phyloP scores from a whole-genome alignment of 768 basidiomycete species.

The Chlorophyllum brunneum region DNA sequence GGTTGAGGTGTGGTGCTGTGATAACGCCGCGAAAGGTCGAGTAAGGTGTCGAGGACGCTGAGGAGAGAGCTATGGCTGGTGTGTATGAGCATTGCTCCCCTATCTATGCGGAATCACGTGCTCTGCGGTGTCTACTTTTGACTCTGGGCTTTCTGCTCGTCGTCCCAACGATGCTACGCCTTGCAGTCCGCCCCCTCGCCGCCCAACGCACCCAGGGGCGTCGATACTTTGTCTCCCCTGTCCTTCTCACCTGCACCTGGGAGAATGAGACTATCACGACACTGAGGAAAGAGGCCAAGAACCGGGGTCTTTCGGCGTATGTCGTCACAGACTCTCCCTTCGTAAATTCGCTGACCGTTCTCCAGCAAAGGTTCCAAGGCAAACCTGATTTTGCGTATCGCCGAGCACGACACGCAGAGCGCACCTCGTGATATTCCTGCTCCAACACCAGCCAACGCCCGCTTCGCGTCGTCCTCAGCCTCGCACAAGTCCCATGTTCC shows the following conservation, averaged over 20 bases:
- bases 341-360: slow-evolving; percentile 11
- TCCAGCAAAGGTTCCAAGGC: slow-evolving; percentile 58
- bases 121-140: not conserved
- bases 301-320: slow-evolving; percentile 54
- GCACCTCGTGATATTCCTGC: slow-evolving; percentile 20
- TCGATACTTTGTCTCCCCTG: slow-evolving; percentile 43
- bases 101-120: slow-evolving; percentile 21
- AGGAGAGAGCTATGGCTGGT: not conserved
- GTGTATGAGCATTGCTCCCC: slow-evolving; percentile 6
- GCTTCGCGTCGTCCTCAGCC: slow-evolving; percentile 4
- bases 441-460: slow-evolving; percentile 20
- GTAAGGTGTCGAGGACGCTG: not conserved
- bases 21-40: not conserved
- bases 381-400: slow-evolving; percentile 48
- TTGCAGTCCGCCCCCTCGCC: slow-evolving; percentile 14
- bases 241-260: slow-evolving; percentile 55
- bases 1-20: not conserved
- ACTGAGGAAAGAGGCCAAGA: slow-evolving; percentile 50
- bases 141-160: not conserved
- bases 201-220: slow-evolving; percentile 9
- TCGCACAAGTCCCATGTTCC: not conserved
- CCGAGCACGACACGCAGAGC: slow-evolving; percentile 40
- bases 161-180: slow-evolving; percentile 20
- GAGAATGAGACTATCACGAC: slow-evolving; percentile 45
- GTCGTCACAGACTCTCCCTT: slow-evolving; percentile 18